Evolutionary conservation across 2,329 filamentous ascomycete species (phyloP).

Genomic region (Blastomyces silverae): DNA sequence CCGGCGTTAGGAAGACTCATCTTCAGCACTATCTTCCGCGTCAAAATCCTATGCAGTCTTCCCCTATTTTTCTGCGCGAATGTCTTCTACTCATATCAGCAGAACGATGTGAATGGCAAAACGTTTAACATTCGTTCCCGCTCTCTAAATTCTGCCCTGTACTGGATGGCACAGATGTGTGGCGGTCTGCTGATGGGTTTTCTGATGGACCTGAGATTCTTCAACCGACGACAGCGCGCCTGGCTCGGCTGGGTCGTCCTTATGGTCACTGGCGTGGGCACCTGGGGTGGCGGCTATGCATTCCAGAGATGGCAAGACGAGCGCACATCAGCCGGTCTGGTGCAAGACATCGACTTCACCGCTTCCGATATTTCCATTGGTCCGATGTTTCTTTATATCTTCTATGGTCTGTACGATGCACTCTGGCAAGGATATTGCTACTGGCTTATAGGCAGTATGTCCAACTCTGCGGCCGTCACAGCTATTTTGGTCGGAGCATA

Average conservation of each 20-base stretch:
- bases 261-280: constrained; percentile 47
- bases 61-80: constrained; percentile 53
- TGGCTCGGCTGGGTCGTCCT: constrained; percentile 44
- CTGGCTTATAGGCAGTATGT: constrained; percentile 50
- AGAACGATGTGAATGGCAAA: constrained; percentile 50
- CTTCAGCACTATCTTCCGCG: constrained; percentile 37
- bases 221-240: constrained; percentile 44
- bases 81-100: constrained; percentile 53
- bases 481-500: constrained; percentile 46
- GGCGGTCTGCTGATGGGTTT: constrained; percentile 46
- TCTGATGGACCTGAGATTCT: constrained; percentile 28
- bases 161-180: constrained; percentile 54
- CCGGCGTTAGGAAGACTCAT: constrained; percentile 30
- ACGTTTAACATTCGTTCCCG: constrained; percentile 52
- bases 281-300: constrained; percentile 57
- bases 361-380: constrained; percentile 48
- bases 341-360: constrained; percentile 46
- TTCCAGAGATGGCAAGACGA: constrained; percentile 55
- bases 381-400: constrained; percentile 63
- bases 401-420: constrained; percentile 63
- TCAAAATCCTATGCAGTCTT: constrained; percentile 46
- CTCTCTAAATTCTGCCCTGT: constrained; percentile 50
- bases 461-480: constrained; percentile 38
- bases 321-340: constrained; percentile 35
- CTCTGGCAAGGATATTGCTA: constrained; percentile 61